Conservation (phyloP, 2,329 filamentous ascomycete genomes). For the Fusarium mundagurra region DNA sequence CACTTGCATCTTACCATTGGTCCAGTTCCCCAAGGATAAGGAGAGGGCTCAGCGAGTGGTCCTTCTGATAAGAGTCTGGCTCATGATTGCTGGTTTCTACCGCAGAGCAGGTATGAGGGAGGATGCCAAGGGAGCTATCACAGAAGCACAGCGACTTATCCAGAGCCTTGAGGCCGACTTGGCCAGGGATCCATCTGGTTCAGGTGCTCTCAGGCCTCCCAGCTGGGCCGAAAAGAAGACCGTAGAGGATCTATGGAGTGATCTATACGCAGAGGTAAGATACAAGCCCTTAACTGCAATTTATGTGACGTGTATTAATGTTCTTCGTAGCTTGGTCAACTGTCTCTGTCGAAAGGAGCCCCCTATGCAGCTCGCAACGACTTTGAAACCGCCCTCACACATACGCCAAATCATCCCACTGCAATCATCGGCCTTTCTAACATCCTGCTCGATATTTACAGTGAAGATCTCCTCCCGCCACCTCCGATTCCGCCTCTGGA, state of each 20-base stretch:
- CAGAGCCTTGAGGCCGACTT: constrained; percentile 75
- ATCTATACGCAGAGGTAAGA: constrained; percentile 82
- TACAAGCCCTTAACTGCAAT: constrained; percentile 6
- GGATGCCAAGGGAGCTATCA: constrained; percentile 81
- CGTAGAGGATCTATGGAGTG: constrained; percentile 84
- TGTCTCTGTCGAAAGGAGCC: constrained; percentile 69
- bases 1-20: constrained; percentile 59
- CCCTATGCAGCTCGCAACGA: constrained; percentile 77
- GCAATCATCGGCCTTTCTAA: constrained; percentile 86
- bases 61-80: constrained; percentile 82
- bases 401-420: constrained; percentile 80
- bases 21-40: constrained; percentile 66
- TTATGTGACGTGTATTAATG: constrained; percentile 1
- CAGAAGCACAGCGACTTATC: constrained; percentile 83
- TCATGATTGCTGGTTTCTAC: constrained; percentile 90
- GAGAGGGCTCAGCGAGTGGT: constrained; percentile 60
- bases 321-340: constrained; percentile 69
- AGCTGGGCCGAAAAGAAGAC: constrained; percentile 85
- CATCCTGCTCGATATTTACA: constrained; percentile 87
- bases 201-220: constrained; percentile 68
- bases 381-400: constrained; percentile 84
- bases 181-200: constrained; percentile 68
- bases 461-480: constrained; percentile 70
- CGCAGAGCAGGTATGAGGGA: constrained; percentile 81
- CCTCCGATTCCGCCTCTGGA: constrained; percentile 60